These are phyloP conservation scores for Hypoxylon sp. DNA, from an alignment of 2,329 filamentous ascomycete genomes.

Conservation along the genomic window DNA sequence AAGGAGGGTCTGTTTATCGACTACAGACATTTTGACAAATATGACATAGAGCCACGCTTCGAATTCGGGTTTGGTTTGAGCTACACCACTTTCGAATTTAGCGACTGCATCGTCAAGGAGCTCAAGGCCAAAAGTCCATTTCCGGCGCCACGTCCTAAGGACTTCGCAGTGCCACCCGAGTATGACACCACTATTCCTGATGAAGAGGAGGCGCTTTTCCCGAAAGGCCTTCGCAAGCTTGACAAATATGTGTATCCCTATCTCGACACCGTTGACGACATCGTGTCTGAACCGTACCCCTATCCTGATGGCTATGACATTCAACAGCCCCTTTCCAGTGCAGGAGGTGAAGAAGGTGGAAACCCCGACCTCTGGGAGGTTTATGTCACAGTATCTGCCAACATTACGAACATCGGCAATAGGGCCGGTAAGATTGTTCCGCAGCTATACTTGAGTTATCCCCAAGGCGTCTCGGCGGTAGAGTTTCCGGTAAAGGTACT, in stretches of 20 bases:
- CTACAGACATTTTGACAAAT: constrained; percentile 89
- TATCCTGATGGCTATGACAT: constrained; percentile 71
- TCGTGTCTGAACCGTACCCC: constrained; percentile 58
- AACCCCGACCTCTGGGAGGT: constrained; percentile 76
- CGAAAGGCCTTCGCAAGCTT: constrained; percentile 71
- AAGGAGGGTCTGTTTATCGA: constrained; percentile 88
- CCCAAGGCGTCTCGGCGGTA: constrained; percentile 51
- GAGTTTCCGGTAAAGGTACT: constrained; percentile 79
- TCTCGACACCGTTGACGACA: constrained; percentile 65
- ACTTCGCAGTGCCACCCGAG: constrained; percentile 63
- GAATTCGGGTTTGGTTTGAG: constrained; percentile 90
- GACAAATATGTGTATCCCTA: constrained; percentile 83
- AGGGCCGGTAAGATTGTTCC: constrained; percentile 60
- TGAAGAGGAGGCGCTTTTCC: constrained; percentile 71
- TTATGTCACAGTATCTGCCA: constrained; percentile 65
- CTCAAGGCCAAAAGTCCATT: constrained; percentile 63
- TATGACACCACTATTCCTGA: constrained; percentile 71
- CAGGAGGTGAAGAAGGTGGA: constrained; percentile 78
- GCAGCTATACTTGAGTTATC: constrained; percentile 65
- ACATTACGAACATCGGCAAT: constrained; percentile 68
- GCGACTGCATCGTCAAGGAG: constrained; percentile 64
- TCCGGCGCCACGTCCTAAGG: constrained; percentile 58
- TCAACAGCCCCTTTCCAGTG: constrained; percentile 67
- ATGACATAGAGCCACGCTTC: constrained; percentile 80
- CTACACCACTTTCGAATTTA: constrained; percentile 81